Evolutionary conservation across 257 asterid species (phyloP), one percentile per base, ranked within the genome.

Genomic region (Lavandula angustifolia): DNA sequence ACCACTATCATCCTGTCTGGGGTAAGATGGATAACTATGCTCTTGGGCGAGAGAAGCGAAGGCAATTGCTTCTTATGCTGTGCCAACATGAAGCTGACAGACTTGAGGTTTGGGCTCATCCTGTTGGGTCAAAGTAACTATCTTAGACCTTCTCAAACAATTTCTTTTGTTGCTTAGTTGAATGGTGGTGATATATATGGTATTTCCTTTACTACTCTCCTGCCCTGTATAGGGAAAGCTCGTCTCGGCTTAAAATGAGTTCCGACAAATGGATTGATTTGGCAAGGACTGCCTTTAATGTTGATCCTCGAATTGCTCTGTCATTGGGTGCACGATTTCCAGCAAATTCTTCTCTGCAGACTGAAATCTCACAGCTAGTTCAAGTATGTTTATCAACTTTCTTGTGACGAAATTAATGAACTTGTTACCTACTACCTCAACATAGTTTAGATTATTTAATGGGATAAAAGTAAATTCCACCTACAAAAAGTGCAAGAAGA

Each of bases 101-200:
- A 72, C 99, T 94, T 79, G 99, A 94, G 70, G 95, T 94, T 67
- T 94, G 99, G 99, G 96, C 99, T 73, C 95, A 87, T 65, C 99
- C 99, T 74, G 77, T 84, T 79, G 91, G 87, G 49, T 64, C 94
- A 62, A 94, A 86, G 99, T 94, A 88, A 76, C 53, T 16, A 50
- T 67, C 27, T 11, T 63, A 38, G 62, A 54, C 49, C 71, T 68
- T 54, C 52, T 50, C 46, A 32, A 40, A 40, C 56, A 33, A 10
- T 60, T 14, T 16, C 17, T 71, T 53, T 58, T 60, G 2, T 55
- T 55, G n/a, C 31, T 49, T 46, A 53, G 40, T 63, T 69, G 34
- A 59, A 46, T 33, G 42, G 69, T 56, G 64, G 60, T 67, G 22
- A 69, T 42, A 56, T 51, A 31, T 61, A 61, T 64, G 59, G 38